These are phyloP conservation scores for Onygenales sp. DNA, from an alignment of 2,329 filamentous ascomycete genomes.

Conservation along the genomic window DNA sequence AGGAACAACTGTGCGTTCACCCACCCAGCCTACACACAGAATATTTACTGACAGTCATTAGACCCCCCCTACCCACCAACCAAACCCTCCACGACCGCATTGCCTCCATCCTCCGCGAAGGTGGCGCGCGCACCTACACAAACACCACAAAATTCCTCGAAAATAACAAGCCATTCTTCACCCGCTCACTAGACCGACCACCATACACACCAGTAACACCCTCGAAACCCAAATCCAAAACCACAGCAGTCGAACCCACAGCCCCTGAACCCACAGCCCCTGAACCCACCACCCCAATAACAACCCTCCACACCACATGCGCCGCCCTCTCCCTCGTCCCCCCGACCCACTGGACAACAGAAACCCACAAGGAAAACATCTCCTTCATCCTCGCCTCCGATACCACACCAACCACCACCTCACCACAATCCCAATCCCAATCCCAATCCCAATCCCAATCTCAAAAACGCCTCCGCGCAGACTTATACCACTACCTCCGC, in stretches of 20 bases:
- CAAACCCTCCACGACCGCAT: conserved; percentile 40
- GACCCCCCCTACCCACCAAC: conserved; percentile 20
- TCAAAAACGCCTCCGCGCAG: conserved; percentile 32
- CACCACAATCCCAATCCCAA: conserved; percentile 16
- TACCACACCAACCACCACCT: conserved; percentile 13
- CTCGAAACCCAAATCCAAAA: conserved; percentile 6
- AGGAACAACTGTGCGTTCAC: conserved; percentile 21
- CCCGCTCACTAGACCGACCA: conserved; percentile 20
- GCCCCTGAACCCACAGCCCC: conserved; percentile 9
- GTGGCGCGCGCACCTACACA: conserved; percentile 11
- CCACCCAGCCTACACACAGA: neutral
- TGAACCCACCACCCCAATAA: conserved; percentile 19
- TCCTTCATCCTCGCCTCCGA: conserved; percentile 13
- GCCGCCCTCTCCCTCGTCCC: conserved; percentile 35
- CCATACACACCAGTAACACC: conserved; percentile 15
- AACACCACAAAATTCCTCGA: conserved; percentile 10
- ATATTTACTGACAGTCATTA: conserved; percentile 10
- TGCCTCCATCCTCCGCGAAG: conserved; percentile 36
- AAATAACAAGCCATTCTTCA: conserved; percentile 32
- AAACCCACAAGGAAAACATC: conserved; percentile 32
- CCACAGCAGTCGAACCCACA: conserved; percentile 10
- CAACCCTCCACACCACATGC: conserved; percentile 35
- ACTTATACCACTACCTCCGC: conserved; percentile 47
- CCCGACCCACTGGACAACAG: conserved; percentile 28
- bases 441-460: conserved; percentile 17